phyloP scores from a whole-genome alignment of 257 asterid genomes.

The Paraleonurus japonicus region DNA sequence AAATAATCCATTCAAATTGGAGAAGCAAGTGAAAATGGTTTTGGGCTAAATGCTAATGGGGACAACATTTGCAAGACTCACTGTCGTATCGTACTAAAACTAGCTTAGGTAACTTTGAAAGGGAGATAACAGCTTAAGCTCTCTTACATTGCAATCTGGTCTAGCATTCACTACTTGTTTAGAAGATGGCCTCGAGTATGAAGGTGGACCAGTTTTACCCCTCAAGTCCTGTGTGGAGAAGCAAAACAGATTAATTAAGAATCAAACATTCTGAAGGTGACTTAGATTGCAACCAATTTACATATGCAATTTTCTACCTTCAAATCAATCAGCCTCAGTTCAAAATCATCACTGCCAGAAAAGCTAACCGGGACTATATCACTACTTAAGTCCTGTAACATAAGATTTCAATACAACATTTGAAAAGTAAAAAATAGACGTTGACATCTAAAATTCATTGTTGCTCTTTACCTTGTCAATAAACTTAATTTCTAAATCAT shows the following conservation, averaged over 20 bases:
- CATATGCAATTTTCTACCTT: conserved; percentile 36
- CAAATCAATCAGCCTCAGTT: conserved; percentile 39
- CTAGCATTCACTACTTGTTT: conserved; percentile 30
- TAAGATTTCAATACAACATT: neutral
- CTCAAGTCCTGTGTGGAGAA: conserved; percentile 36
- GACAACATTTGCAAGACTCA: neutral
- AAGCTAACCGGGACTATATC: conserved; percentile 35
- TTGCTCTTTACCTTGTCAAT: conserved; percentile 48
- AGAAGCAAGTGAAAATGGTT: neutral
- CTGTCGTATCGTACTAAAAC: neutral
- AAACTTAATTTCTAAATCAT: conserved; percentile 55
- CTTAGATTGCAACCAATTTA: conserved; percentile 6
- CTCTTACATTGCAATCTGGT: conserved; percentile 39
- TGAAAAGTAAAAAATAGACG: conserved; percentile 14
- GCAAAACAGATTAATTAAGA: conserved; percentile 9
- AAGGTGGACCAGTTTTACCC: conserved; percentile 36
- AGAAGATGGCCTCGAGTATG: conserved; percentile 37
- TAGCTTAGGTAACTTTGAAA: neutral
- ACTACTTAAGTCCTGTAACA: conserved; percentile 26
- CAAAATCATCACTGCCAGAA: conserved; percentile 49
- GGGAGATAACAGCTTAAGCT: conserved; percentile 4
- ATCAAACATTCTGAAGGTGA: conserved; percentile 19
- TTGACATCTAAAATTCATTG: neutral
- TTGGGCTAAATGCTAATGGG: neutral
- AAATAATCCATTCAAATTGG: neutral